phyloP scores from a whole-genome alignment of 495 filamentous ascomycete species.

The Trichoderma erinaceum region DNA sequence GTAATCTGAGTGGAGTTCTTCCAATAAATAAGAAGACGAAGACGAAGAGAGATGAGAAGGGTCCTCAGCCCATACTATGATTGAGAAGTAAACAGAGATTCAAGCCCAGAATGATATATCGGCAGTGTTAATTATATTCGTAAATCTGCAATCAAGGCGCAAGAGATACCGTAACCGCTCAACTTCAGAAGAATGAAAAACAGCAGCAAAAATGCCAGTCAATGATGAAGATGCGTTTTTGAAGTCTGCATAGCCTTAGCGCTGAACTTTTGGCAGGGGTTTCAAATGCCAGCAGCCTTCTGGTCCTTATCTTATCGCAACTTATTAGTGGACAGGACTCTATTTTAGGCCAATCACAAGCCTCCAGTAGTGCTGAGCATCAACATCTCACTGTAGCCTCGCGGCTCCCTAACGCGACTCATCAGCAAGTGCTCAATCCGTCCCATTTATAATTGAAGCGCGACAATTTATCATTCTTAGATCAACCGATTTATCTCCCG shows the following conservation, averaged over 20 bases:
- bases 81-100: too few relatives aligned
- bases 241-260: neutral
- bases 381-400: neutral
- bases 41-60: too few relatives aligned
- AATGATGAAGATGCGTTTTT: neutral
- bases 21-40: too few relatives aligned
- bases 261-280: neutral
- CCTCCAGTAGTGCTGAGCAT: neutral
- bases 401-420: neutral
- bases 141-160: too few relatives aligned
- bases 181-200: too few relatives aligned
- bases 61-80: too few relatives aligned
- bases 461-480: neutral
- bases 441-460: neutral
- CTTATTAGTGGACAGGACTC: neutral
- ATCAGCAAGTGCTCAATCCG: neutral
- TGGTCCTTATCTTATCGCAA: neutral
- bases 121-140: too few relatives aligned
- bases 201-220: too few relatives aligned
- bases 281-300: neutral
- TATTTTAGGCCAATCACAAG: conserved; percentile 2
- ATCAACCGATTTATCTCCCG: neutral
- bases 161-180: too few relatives aligned
- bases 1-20: too few relatives aligned
- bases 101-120: too few relatives aligned